Evolutionary conservation across 345 rosid genomes (phyloP).

Genomic region (Acer campestre): DNA sequence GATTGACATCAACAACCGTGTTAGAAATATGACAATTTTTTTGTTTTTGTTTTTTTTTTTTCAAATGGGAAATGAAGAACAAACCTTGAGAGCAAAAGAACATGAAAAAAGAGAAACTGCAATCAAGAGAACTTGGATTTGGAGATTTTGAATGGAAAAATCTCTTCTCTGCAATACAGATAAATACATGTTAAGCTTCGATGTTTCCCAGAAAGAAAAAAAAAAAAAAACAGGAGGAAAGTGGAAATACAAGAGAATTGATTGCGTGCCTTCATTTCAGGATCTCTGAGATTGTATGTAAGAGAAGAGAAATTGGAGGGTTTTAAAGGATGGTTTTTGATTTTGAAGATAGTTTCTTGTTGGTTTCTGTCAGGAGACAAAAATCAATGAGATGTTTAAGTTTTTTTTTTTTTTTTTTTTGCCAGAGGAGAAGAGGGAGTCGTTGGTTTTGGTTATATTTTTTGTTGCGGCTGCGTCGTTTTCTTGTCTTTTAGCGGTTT

Average conservation of each 20-base stretch:
- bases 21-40: no score
- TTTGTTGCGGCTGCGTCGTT: no score
- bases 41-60: no score
- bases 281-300: background rate
- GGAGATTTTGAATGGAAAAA: background rate
- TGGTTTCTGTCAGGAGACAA: no score
- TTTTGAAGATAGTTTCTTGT: no score
- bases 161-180: constrained; percentile 27
- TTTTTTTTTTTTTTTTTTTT: no score
- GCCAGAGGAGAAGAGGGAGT: no score
- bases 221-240: background rate
- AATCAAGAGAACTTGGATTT: constrained; percentile 26
- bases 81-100: constrained; percentile 40
- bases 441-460: background rate
- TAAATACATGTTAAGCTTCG: background rate
- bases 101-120: constrained; percentile 25
- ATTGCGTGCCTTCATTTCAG: constrained; percentile 14
- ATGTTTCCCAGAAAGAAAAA: background rate
- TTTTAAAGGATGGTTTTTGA: background rate
- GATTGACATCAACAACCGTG: no score
- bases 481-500: constrained; percentile 4
- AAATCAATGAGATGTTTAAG: no score
- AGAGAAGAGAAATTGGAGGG: background rate
- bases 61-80: background rate
- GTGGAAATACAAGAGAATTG: background rate